These are phyloP conservation scores for Drosera capensis DNA, from an alignment of 148 eudicot genomes.

Conservation along the genomic window DNA sequence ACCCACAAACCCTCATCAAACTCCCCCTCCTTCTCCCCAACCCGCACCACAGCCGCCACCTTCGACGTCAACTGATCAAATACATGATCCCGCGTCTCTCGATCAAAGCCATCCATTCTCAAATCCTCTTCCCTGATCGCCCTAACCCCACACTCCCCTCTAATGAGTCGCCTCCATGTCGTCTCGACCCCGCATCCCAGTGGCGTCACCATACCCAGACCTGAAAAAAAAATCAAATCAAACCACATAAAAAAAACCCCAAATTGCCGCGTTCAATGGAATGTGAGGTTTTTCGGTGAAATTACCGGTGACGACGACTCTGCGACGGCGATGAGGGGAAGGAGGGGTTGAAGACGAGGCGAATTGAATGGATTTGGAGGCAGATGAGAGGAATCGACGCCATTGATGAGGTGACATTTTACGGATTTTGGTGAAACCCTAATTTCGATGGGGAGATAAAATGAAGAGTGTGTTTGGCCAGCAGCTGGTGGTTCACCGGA, in stretches of 20 bases:
- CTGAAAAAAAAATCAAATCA: no score
- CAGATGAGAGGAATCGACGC: constrained; percentile 15
- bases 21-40: constrained; percentile 36
- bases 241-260: no score
- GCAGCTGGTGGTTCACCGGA: no score
- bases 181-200: constrained; percentile 85
- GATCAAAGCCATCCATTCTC: constrained; percentile 58
- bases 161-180: constrained; percentile 69
- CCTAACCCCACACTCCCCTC: constrained; percentile 76
- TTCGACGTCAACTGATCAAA: constrained; percentile 71
- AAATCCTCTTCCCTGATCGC: constrained; percentile 40
- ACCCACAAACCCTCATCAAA: constrained; percentile 55
- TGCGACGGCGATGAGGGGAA: constrained; percentile 28
- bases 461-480: no score
- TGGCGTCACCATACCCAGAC: constrained; percentile 94
- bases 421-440: neutral
- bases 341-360: constrained; percentile 19
- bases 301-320: constrained; percentile 88
- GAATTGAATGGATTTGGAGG: constrained; percentile 10
- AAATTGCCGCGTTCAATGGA: no score
- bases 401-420: constrained; percentile 17
- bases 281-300: neutral
- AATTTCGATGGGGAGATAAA: no score
- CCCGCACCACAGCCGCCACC: constrained; percentile 81
- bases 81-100: constrained; percentile 41